Evolutionary conservation across 169 alveolate species (phyloP).

Genomic region (Cryptosporidium meleagridis): DNA sequence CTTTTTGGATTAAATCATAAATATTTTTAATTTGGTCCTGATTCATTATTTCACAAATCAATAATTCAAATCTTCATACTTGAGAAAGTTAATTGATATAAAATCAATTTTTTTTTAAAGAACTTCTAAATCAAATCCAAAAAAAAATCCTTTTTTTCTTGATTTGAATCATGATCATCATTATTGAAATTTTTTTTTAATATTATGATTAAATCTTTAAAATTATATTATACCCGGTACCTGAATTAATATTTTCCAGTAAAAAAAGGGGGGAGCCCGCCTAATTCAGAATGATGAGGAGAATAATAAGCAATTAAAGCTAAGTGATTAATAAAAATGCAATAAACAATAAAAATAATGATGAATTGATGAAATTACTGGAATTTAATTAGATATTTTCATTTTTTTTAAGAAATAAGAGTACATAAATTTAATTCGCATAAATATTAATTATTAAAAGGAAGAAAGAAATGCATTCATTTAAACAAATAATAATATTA

Average conservation of each 20-base stretch:
- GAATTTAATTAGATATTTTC: no score
- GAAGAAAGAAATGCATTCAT: not conserved
- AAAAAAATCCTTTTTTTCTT: no score
- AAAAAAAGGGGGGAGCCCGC: not conserved
- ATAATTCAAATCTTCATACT: not conserved
- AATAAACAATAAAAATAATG: no score
- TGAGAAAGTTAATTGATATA: no score
- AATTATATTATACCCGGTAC: not conserved
- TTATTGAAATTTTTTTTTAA: no score
- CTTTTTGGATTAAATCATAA: slow-evolving; percentile 52
- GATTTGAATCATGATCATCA: not conserved
- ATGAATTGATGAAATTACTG: not conserved
- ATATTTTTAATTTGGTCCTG: slow-evolving; percentile 32
- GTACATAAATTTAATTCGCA: not conserved
- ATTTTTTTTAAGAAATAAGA: not conserved
- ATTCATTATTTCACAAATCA: not conserved
- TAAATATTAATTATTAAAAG: not conserved
- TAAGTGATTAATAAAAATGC: not conserved
- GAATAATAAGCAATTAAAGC: no score
- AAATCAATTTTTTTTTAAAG: not conserved
- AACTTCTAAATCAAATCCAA: no score
- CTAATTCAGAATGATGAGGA: not conserved
- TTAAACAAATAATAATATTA: not conserved
- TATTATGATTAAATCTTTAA: no score
- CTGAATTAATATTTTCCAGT: not conserved